Evolutionary conservation across 306 rosid genomes (phyloP), one percentile per base, ranked within the genome.

Genomic region (Trifolium fragiferum): DNA sequence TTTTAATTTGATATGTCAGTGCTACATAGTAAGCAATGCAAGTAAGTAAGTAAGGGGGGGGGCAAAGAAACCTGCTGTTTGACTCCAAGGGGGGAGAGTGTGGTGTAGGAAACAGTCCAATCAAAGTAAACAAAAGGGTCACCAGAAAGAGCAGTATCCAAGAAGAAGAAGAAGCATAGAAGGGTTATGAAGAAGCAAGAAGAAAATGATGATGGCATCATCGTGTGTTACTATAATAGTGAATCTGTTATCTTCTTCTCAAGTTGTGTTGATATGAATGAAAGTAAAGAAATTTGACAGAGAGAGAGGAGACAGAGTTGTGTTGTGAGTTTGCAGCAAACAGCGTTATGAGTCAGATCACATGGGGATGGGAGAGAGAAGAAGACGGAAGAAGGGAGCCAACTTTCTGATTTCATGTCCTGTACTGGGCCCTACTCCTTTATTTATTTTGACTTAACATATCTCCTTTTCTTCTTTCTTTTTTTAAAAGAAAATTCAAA

Each of bases 101-200:
- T 68, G 75, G 81, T 66, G 85, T 90, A 93, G 3, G 98, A 87
- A 66, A 87, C 89, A 57, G 92, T 77, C 98, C 98, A 93, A 66
- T 93, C 96, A 73, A 57, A 88, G 89, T 74, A 93, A 66, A 84
- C 86, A 59, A 69, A 89, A 38, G 97, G 96, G 71, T 93, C 98
- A 13, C 89, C 85, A 0, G 97, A 87, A 55, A 87, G 83, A 87
- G 82, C 89, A 78, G 81, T 55, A 43, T 64, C 60, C 4, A 15
- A 58, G 38, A 58, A 47, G 8, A 73, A 46, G 64, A 85, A 49
- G 58, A 86, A 79, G 69, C 83, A 87, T 3, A 86, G 68, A 64
- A 85, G 59, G 30, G 66, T 43, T 21, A 73, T 77, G 74, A 80
- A 67, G 66, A 85, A 80, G 43, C 70, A 76, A 44, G 86, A 77